These are phyloP conservation scores for Rhododendron simsii DNA, from an alignment of 148 eudicot species.

Conservation along the genomic window DNA sequence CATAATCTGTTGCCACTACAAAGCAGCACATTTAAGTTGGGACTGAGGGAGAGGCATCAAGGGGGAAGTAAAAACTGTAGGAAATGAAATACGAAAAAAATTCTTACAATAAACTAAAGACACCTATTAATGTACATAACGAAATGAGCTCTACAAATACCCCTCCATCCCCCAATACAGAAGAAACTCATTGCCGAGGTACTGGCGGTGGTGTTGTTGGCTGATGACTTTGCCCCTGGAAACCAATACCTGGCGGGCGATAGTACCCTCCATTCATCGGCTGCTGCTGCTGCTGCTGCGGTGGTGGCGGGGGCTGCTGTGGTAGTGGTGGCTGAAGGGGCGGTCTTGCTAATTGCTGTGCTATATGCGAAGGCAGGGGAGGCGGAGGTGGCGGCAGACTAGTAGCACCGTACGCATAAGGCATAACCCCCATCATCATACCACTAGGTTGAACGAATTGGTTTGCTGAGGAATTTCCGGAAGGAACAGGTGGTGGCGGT, in stretches of 20 bases:
- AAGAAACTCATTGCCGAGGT: slow-evolving; percentile 48
- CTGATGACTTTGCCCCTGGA: slow-evolving; percentile 69
- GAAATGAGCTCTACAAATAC: not conserved
- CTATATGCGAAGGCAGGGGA: slow-evolving; percentile 45
- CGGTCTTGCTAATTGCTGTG: slow-evolving; percentile 54
- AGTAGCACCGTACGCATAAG: slow-evolving; percentile 49
- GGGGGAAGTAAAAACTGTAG: not conserved
- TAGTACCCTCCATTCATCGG: slow-evolving; percentile 56
- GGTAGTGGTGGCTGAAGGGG: slow-evolving; percentile 34
- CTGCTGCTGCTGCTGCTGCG: slow-evolving; percentile 27
- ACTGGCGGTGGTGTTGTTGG: slow-evolving; percentile 70
- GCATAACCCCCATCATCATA: slow-evolving; percentile 52
- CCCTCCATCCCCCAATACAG: not conserved
- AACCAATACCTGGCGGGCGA: slow-evolving; percentile 65
- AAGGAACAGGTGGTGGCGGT: slow-evolving; percentile 34
- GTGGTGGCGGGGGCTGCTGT: slow-evolving; percentile 24
- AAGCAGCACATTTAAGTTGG: slow-evolving; percentile 2
- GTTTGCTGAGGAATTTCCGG: slow-evolving; percentile 35
- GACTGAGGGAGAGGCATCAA: not conserved
- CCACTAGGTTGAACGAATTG: slow-evolving; percentile 58
- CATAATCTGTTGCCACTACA: not conserved
- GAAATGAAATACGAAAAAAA: not conserved
- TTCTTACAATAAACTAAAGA: not conserved
- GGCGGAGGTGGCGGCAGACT: slow-evolving; percentile 61
- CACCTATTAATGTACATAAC: slow-evolving; percentile 22